These are phyloP conservation scores for Castanea crenata DNA, from an alignment of 306 rosid genomes.

Conservation along the genomic window DNA sequence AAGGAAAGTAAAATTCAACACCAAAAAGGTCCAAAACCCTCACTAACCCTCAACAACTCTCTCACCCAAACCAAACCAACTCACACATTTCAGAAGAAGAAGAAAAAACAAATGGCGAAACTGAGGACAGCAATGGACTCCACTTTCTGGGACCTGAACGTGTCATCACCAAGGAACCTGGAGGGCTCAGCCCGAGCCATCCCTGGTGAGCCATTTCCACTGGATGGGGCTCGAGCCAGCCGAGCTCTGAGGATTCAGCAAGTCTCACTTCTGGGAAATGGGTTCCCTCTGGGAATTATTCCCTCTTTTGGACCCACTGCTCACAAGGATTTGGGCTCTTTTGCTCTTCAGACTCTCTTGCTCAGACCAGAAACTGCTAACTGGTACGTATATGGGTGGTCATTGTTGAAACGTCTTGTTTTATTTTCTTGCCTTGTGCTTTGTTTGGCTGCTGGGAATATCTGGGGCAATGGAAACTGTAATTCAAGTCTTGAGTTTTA, in stretches of 20 bases:
- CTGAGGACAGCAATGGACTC: constrained; percentile 85
- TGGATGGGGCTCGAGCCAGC: constrained; percentile 63
- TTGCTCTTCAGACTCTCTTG: constrained; percentile 67
- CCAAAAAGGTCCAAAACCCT: neutral
- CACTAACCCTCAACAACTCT: neutral
- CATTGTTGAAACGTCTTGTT: neutral
- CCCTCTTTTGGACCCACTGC: constrained; percentile 69
- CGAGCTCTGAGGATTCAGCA: constrained; percentile 64
- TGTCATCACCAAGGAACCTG: constrained; percentile 60
- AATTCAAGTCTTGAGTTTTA: neutral
- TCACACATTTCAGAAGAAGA: neutral
- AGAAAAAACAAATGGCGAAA: constrained; percentile 50
- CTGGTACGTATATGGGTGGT: constrained; percentile 38
- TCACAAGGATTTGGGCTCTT: constrained; percentile 55
- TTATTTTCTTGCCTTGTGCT: neutral
- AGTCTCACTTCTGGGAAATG: constrained; percentile 41
- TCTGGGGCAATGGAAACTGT: neutral
- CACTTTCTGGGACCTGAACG: constrained; percentile 67
- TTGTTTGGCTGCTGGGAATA: neutral
- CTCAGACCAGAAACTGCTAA: constrained; percentile 34
- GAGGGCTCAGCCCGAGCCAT: constrained; percentile 63
- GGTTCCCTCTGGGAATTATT: constrained; percentile 46
- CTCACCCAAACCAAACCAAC: neutral
- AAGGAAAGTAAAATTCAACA: neutral
- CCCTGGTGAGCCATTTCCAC: constrained; percentile 73